Evolutionary conservation across 2,329 filamentous ascomycete species (phyloP), one percentile per base, ranked within the genome.

Genomic region (Keithomyces neogunnii): DNA sequence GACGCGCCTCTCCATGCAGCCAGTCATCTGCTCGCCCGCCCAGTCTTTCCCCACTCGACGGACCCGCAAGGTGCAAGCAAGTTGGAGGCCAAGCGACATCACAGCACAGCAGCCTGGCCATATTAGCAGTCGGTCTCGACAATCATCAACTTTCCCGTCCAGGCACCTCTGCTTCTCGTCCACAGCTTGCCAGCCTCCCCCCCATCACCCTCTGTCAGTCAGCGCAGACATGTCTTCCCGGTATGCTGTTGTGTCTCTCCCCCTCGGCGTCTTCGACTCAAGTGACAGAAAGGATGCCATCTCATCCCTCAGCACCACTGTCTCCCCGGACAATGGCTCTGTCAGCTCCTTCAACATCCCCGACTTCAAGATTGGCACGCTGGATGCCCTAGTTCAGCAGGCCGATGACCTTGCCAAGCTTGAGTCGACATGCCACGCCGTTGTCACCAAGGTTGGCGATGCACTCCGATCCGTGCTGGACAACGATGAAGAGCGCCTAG

Each of bases 341-440:
- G 85, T 89, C 45, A 74, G 83, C 48, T 83, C 84, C 2, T 96
- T 97, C 66, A 74, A 81, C 51, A 86, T 97, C 56, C 93, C 93
- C 26, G 86, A 90, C 58, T 96, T 99, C 80, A 99, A 97, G 76
- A 95, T 99, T 67, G 93, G 93, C 53, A 96, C 93, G 0, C 79
- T 99, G 38, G 93, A 99, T 72, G 89, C 88, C 39, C 78, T 99
- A 52, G 90, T 99, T 44, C 89, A 96, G 72, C 92, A 99, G 70
- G 93, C 93, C 51, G 93, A 99, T 65, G 93, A 97, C 64, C 76
- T 99, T 50, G 80, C 85, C 53, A 97, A 96, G 81, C 83, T 97
- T 48, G 89, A 95, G 59, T 69, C 77, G 36, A 78, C 81, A 36
- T 96, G 90, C 67, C 82, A 91, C 69, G 81, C 77, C 49, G 89